phyloP scores from a whole-genome alignment of 2,329 filamentous ascomycete genomes.

The Chaetomiaceae sp. region DNA sequence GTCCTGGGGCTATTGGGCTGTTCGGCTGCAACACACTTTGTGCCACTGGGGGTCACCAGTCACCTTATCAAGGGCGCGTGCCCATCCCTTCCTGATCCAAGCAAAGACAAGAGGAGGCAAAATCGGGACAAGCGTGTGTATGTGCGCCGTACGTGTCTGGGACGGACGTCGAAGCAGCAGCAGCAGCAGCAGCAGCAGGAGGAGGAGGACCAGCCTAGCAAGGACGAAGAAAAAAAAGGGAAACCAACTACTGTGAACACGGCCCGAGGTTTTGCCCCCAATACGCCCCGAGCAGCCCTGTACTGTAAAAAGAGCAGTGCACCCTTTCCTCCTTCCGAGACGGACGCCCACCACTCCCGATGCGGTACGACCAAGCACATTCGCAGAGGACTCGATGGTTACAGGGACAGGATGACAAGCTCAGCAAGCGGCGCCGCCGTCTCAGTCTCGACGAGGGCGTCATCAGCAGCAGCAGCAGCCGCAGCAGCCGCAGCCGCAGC shows the following conservation, averaged over 20 bases:
- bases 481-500: conserved; percentile 7
- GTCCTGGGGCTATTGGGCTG: conserved; percentile 8
- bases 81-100: conserved; percentile 3
- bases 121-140: no score
- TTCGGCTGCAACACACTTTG: neutral
- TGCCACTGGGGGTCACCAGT: neutral
- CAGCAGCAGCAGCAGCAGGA: neutral
- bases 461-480: conserved; percentile 10
- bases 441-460: conserved; percentile 19
- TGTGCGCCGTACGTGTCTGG: no score
- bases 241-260: conserved; percentile 1
- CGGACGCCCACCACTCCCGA: conserved; percentile 16
- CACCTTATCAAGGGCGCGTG: conserved; percentile 18
- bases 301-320: conserved; percentile 12
- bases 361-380: conserved; percentile 16
- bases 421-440: conserved; percentile 23
- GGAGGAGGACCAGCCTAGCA: neutral
- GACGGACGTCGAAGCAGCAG: neutral
- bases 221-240: no score
- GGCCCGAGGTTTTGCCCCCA: conserved; percentile 19
- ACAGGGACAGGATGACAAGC: conserved; percentile 21
- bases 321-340: neutral
- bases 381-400: conserved; percentile 23
- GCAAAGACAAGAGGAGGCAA: no score
- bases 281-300: conserved; percentile 6